These are phyloP conservation scores for Bipolaris cookei DNA, from an alignment of 2,329 filamentous ascomycete genomes.

Conservation along the genomic window DNA sequence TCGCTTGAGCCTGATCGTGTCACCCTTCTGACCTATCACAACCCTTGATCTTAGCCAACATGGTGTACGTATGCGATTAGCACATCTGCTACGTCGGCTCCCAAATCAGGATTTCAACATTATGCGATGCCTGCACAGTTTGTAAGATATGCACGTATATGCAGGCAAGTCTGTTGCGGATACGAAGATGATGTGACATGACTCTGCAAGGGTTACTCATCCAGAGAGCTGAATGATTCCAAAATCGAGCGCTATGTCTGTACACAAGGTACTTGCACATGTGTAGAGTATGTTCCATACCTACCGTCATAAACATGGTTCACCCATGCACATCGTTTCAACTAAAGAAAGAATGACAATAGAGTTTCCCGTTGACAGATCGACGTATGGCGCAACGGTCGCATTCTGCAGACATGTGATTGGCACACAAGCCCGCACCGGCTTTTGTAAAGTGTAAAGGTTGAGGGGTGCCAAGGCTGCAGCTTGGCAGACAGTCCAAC, in stretches of 20 bases:
- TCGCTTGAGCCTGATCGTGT: constrained; percentile 1
- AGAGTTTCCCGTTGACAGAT: neutral
- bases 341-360: neutral
- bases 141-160: neutral
- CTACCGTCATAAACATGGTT: neutral
- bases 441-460: neutral
- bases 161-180: neutral
- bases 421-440: neutral
- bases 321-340: neutral
- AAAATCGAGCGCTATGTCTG: neutral
- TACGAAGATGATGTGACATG: neutral
- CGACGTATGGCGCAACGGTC: neutral
- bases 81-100: neutral
- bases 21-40: constrained; percentile 10
- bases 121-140: neutral
- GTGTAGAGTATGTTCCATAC: neutral
- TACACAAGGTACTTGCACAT: neutral
- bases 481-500: neutral
- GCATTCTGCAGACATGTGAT: neutral
- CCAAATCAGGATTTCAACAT: neutral
- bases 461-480: neutral
- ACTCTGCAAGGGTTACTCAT: neutral
- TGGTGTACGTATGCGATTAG: constrained; percentile 1
- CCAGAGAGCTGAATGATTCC: neutral
- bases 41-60: neutral